Evolutionary conservation across 2,329 filamentous ascomycete species (phyloP), one percentile per base, ranked within the genome.

Genomic region (Cephalotrichum gorgonifer): DNA sequence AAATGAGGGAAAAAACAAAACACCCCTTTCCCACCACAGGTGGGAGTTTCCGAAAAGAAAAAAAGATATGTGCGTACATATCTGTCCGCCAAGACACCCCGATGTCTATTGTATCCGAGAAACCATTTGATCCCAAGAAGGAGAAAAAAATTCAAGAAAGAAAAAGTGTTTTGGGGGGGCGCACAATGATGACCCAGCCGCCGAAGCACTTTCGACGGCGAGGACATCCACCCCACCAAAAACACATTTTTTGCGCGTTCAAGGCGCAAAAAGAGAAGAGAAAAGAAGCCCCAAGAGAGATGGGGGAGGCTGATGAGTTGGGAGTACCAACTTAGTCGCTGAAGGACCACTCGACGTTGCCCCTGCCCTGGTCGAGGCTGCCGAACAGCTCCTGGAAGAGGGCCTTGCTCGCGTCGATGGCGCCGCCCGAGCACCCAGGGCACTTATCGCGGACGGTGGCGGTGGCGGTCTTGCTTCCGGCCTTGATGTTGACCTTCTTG

Each of bases 371-470:
- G 22, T 55, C 64, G n/a, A 74, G 62, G 25, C 64, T 59, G 49
- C 66, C 71, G 45, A 68, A 74, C 48, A 86, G 68, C 20, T 72
- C 66, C n/a, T 58, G 54, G 64, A 81, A 85, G 53, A 75, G 65
- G 56, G 73, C 70, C 52, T 71, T 64, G 54, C 75, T 78, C 55
- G 84, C 71, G 58, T 88, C 85, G 44, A 88, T 76, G 57, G 73
- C 69, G 38, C 62, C 54, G 30, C 57, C 47, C 44, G 47, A 58
- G 64, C 87, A 93, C 57, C 83, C 82, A 66, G 78, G 76, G 73
- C 87, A 93, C 70, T 86, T 88, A 71, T 93, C 87, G 47, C 75
- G 75, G 53, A 90, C 78, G 3, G 57, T 74, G 53, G 79, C 86
- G 2, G 64, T 70, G 56, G 70, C 62, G 2, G 72, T 73, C 62